Evolutionary conservation across 2,329 filamentous ascomycete species (phyloP).

Genomic region (Colletotrichum limetticola): DNA sequence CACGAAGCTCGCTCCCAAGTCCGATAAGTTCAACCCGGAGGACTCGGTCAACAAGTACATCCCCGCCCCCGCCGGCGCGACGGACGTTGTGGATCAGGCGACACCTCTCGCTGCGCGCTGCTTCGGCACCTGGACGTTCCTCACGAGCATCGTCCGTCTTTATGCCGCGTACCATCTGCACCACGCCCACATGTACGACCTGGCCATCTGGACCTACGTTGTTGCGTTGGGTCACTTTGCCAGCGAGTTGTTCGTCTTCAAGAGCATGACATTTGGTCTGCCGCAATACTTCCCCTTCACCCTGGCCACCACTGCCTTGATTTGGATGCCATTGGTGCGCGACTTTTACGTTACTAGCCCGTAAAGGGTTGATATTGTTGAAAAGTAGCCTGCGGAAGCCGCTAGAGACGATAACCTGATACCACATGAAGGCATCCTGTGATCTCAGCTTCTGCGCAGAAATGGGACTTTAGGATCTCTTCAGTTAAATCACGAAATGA

Average conservation of each 20-base stretch:
- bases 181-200: slow-evolving; percentile 78
- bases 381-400: not conserved
- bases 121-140: slow-evolving; percentile 89
- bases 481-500: not conserved
- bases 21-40: slow-evolving; percentile 58
- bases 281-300: slow-evolving; percentile 67
- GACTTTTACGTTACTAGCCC: slow-evolving; percentile 69
- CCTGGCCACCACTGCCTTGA: slow-evolving; percentile 60
- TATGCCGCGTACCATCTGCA: slow-evolving; percentile 88
- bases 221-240: slow-evolving; percentile 83
- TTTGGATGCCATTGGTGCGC: slow-evolving; percentile 76
- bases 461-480: not conserved
- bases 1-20: slow-evolving; percentile 52
- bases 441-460: not conserved
- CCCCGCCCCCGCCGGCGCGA: slow-evolving; percentile 53
- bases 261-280: slow-evolving; percentile 73
- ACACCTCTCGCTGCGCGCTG: slow-evolving; percentile 81
- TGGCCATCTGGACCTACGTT: slow-evolving; percentile 84
- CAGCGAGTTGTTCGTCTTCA: slow-evolving; percentile 83
- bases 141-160: slow-evolving; percentile 79
- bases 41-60: slow-evolving; percentile 65
- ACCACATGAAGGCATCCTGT: not conserved
- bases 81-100: slow-evolving; percentile 67
- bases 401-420: not conserved
- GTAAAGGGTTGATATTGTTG: not conserved